A percentile compares a stretch with the other conserved stretches of the same genome.
Evolutionary conservation across 345 rosid genomes (phyloP).

Genomic region (Syzygium grande): DNA sequence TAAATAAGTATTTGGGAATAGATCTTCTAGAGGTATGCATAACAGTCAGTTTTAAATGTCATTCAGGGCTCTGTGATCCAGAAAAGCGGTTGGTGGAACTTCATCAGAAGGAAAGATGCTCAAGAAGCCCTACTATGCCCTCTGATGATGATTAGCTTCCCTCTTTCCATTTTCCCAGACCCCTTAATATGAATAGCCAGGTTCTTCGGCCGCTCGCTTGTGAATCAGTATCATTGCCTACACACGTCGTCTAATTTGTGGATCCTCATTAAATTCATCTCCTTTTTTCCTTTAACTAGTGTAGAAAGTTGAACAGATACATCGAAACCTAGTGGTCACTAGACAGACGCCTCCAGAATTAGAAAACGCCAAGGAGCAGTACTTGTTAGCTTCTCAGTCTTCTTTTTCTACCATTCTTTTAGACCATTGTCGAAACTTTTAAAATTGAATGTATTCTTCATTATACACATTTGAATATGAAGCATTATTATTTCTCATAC

Average conservation of each 20-base stretch:
- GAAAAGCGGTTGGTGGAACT: conserved; percentile 71
- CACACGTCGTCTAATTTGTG: neutral
- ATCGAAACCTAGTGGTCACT: neutral
- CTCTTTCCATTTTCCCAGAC: neutral
- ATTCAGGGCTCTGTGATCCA: conserved; percentile 78
- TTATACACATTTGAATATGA: neutral
- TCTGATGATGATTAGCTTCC: conserved; percentile 18
- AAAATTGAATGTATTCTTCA: neutral
- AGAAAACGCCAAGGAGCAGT: neutral
- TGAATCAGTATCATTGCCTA: neutral
- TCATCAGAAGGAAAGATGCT: conserved; percentile 67
- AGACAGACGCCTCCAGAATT: neutral
- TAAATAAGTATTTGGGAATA: neutral
- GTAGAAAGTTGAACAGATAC: neutral
- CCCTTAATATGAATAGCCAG: neutral
- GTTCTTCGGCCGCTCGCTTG: neutral
- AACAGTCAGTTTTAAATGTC: neutral
- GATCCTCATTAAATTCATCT: neutral
- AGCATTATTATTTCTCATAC: neutral
- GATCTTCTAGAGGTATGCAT: neutral
- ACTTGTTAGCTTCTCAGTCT: neutral
- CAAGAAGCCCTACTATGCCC: conserved; percentile 67
- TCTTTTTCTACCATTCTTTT: neutral
- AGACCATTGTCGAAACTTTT: neutral
- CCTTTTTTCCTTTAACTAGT: neutral